Evolutionary conservation across 2,329 filamentous ascomycete genomes (phyloP).

Genomic region (Pseudocercospora crystallina): DNA sequence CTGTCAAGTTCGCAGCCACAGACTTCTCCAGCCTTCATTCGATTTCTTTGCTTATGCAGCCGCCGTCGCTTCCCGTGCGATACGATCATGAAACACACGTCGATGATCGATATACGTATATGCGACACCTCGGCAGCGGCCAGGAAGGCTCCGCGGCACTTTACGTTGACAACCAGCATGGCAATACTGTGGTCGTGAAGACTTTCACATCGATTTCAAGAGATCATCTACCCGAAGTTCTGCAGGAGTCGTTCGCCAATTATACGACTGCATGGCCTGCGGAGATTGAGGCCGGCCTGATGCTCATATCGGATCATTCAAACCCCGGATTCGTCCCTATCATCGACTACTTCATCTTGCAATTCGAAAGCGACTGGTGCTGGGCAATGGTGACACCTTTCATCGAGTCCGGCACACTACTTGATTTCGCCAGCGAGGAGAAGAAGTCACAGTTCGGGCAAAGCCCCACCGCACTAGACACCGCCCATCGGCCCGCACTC

Average conservation of each 20-base stretch:
- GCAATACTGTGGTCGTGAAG: slow-evolving; percentile 18
- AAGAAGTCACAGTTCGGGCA: not conserved
- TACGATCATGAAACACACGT: slow-evolving; percentile 5
- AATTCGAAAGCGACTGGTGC: slow-evolving; percentile 4
- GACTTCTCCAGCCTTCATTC: slow-evolving; percentile 11
- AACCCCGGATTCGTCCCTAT: slow-evolving; percentile 14
- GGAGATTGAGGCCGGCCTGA: slow-evolving; percentile 21
- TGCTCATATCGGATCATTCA: not conserved
- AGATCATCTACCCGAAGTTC: slow-evolving; percentile 5
- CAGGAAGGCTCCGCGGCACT: slow-evolving; percentile 19
- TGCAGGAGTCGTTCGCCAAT: slow-evolving; percentile 7
- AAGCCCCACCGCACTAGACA: slow-evolving; percentile 26
- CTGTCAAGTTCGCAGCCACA: slow-evolving; percentile 15
- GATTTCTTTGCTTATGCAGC: not conserved
- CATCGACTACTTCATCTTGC: slow-evolving; percentile 21
- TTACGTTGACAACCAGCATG: slow-evolving; percentile 11
- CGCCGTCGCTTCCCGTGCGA: slow-evolving; percentile 9
- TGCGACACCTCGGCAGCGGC: slow-evolving; percentile 16
- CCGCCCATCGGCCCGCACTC: slow-evolving; percentile 32
- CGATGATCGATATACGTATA: slow-evolving; percentile 16
- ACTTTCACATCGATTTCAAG: slow-evolving; percentile 10
- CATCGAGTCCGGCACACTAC: slow-evolving; percentile 14
- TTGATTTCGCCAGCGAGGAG: slow-evolving; percentile 14
- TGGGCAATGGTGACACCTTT: slow-evolving; percentile 22
- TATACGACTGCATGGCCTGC: slow-evolving; percentile 20